These are phyloP conservation scores for Globisporangium canariense DNA, from an alignment of 352 stramenopile genomes.

Conservation along the genomic window DNA sequence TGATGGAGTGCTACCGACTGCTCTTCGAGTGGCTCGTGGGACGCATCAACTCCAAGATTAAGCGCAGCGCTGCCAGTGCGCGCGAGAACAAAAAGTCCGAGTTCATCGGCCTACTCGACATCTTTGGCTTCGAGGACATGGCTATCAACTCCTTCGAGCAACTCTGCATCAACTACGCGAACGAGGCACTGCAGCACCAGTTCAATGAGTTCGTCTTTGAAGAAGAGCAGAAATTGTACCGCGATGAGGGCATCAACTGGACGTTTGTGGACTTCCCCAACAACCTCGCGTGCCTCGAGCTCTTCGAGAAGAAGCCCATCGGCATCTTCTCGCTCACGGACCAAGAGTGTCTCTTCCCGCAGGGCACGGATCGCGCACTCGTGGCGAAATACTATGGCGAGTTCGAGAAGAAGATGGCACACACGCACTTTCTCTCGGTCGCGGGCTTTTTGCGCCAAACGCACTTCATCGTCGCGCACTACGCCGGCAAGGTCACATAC, in stretches of 20 bases:
- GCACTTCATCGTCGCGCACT: slow-evolving; percentile 86
- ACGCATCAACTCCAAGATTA: slow-evolving; percentile 88
- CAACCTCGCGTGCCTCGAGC: slow-evolving; percentile 70
- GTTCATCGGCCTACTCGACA: slow-evolving; percentile 85
- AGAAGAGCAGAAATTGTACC: slow-evolving; percentile 78
- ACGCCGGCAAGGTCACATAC: slow-evolving; percentile 82
- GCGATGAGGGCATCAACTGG: slow-evolving; percentile 72
- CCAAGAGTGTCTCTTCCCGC: slow-evolving; percentile 78
- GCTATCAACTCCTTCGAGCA: slow-evolving; percentile 85
- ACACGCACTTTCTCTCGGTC: slow-evolving; percentile 54
- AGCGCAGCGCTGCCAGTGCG: slow-evolving; percentile 13
- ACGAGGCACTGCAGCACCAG: slow-evolving; percentile 85
- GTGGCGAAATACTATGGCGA: slow-evolving; percentile 76
- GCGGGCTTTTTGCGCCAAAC: slow-evolving; percentile 45
- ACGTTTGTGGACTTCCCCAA: slow-evolving; percentile 77
- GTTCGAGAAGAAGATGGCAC: slow-evolving; percentile 55
- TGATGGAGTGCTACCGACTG: slow-evolving; percentile 91
- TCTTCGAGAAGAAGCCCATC: slow-evolving; percentile 76
- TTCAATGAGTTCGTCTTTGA: slow-evolving; percentile 93
- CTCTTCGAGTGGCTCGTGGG: slow-evolving; percentile 95
- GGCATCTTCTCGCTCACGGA: slow-evolving; percentile 83
- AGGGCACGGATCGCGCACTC: slow-evolving; percentile 67
- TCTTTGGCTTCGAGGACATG: slow-evolving; percentile 90
- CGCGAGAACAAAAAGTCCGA: slow-evolving; percentile 20
- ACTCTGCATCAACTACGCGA: slow-evolving; percentile 91